Evolutionary conservation across 768 basidiomycete genomes (phyloP), one percentile per base, ranked within the genome.

Genomic region (Mycena rebaudengoi): DNA sequence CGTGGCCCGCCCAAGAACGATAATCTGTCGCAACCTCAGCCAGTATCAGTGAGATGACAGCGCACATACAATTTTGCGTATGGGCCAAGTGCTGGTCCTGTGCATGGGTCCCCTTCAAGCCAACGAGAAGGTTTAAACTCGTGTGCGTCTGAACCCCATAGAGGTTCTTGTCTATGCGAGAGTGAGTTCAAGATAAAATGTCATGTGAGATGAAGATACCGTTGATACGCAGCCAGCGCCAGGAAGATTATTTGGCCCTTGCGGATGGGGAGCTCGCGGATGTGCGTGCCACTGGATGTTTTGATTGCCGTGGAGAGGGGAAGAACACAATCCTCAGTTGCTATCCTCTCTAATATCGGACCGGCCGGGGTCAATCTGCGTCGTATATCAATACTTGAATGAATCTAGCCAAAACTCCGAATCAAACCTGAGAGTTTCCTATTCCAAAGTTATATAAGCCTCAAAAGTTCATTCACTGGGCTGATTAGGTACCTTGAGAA

Each of bases 361-460:
- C 33, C 56, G 23, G 45, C 25, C 18, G 56, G 56, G 45, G 21
- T 39, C 20, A 58, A 21, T 48, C 56, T 58, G 23, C 23, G 45
- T 32, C 28, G 54, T 37, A 58, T 48, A 35, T 48, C 45, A 39
- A 58, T 57, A 56, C 21, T 29, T 54, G 37, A 54, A 54, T 54
- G 25, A 29, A 48, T 28, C 56, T 20, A 51, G 48, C 35, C 51
- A 33, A 26, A 43, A 32, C 12, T 28, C 25, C 10, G 52, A 52
- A 45, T 60, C 59, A 20, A 60, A 51, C 39, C 67, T 58, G 23
- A 64, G 59, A 40, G 45, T 65, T 57, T 68, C 63, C 63, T 67
- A 33, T 46, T 43, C 41, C 4, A 46, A 61, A 23, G 37, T 29
- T 40, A 35, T 28, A 26, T 52, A 14, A 48, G 37, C 25, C 25